Evolutionary conservation across 2,329 filamentous ascomycete genomes (phyloP).

Genomic region (Colletotrichum sp.): DNA sequence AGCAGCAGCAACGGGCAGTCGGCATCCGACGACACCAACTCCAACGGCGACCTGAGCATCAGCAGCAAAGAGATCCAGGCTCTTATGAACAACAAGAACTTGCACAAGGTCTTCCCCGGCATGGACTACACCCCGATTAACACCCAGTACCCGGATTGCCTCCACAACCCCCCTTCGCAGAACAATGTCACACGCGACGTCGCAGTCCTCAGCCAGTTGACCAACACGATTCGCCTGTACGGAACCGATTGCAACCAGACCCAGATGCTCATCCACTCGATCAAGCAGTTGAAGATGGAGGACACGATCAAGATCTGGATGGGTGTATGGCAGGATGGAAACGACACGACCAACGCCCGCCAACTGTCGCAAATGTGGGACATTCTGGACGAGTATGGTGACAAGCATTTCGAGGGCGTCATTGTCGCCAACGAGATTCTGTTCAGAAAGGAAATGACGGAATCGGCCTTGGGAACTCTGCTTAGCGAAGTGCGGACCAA

Average conservation of each 20-base stretch:
- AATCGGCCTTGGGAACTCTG: slow-evolving; percentile 64
- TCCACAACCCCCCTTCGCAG: slow-evolving; percentile 79
- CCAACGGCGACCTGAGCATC: slow-evolving; percentile 74
- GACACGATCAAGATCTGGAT: slow-evolving; percentile 86
- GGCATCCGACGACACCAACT: slow-evolving; percentile 61
- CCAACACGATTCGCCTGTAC: slow-evolving; percentile 86
- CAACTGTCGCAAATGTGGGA: slow-evolving; percentile 86
- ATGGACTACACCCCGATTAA: slow-evolving; percentile 96
- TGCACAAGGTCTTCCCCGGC: slow-evolving; percentile 94
- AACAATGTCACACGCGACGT: slow-evolving; percentile 95
- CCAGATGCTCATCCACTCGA: slow-evolving; percentile 86
- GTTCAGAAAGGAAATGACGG: slow-evolving; percentile 77
- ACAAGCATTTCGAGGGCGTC: slow-evolving; percentile 76
- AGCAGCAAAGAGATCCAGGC: slow-evolving; percentile 81
- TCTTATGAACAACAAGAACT: slow-evolving; percentile 77
- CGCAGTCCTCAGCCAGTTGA: slow-evolving; percentile 88
- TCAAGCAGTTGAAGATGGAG: slow-evolving; percentile 74
- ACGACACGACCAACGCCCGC: slow-evolving; percentile 81
- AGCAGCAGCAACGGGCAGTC: slow-evolving; percentile 44
- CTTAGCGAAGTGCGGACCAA: slow-evolving; percentile 75
- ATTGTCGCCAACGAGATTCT: slow-evolving; percentile 84
- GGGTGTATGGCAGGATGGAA: slow-evolving; percentile 89
- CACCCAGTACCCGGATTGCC: slow-evolving; percentile 85
- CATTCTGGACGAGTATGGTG: slow-evolving; percentile 74
- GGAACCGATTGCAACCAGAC: slow-evolving; percentile 98